These are phyloP conservation scores for Metschnikowia anglica DNA, from an alignment of 805 yeast species.

Conservation along the genomic window DNA sequence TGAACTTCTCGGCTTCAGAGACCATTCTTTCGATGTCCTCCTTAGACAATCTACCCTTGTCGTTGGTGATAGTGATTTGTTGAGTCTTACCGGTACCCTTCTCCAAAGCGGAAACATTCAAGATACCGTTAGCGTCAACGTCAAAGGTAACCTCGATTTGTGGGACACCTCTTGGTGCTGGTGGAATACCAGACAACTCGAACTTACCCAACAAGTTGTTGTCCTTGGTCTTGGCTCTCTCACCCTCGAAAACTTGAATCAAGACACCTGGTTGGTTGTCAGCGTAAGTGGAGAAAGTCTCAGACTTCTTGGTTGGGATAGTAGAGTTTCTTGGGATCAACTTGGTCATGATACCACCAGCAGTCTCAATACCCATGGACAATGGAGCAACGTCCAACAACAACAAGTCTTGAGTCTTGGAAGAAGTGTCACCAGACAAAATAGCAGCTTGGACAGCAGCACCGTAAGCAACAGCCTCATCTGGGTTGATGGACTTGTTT, in stretches of 20 bases:
- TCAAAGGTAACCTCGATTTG: slow-evolving; percentile 97
- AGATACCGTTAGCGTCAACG: slow-evolving; percentile 95
- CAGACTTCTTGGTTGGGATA: slow-evolving; percentile 96
- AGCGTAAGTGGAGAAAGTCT: slow-evolving; percentile 93
- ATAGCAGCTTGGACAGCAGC: slow-evolving; percentile 99
- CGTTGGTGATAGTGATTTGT: slow-evolving; percentile 97
- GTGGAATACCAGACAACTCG: slow-evolving; percentile 95
- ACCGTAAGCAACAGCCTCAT: slow-evolving; percentile 52
- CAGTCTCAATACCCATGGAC: slow-evolving; percentile 96
- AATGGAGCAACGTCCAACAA: slow-evolving; percentile 96
- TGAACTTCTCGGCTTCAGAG: slow-evolving; percentile 88
- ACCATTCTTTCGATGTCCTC: slow-evolving; percentile 99
- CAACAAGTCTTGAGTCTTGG: slow-evolving; percentile 85
- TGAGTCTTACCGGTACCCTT: slow-evolving; percentile 98
- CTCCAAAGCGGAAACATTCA: slow-evolving; percentile 94
- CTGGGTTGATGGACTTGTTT: slow-evolving; percentile 49
- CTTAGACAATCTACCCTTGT: slow-evolving; percentile 96
- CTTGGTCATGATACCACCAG: slow-evolving; percentile 99
- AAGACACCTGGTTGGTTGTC: slow-evolving; percentile 99
- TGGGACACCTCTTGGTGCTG: slow-evolving; percentile 99
- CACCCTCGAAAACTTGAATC: slow-evolving; percentile 98
- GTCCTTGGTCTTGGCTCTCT: slow-evolving; percentile 93
- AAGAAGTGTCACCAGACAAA: slow-evolving; percentile 66
- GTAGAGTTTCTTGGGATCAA: slow-evolving; percentile 98
- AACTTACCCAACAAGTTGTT: slow-evolving; percentile 96